Evolutionary conservation across 305 asterid species (phyloP).

Genomic region (Fraxinus albicans): DNA sequence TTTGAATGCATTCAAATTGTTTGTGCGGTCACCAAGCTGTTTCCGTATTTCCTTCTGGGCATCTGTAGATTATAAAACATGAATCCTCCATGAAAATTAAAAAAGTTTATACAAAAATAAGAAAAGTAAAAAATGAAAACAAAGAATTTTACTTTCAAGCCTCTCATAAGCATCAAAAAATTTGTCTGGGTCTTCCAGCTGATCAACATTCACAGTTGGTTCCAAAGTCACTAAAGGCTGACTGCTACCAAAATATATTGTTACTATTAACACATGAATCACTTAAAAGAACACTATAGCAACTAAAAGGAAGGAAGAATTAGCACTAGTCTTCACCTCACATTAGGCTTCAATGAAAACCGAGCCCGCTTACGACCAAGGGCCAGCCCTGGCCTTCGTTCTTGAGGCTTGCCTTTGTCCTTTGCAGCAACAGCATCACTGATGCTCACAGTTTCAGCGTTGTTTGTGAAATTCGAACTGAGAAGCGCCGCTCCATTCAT

Average conservation of each 20-base stretch:
- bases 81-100: conserved; percentile 13
- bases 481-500: conserved; percentile 56
- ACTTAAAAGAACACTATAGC: neutral
- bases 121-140: neutral
- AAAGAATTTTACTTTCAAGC: conserved; percentile 53
- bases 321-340: conserved; percentile 40
- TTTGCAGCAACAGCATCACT: conserved; percentile 39
- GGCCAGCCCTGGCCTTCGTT: conserved; percentile 73
- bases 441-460: conserved; percentile 34
- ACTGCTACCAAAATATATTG: conserved; percentile 39
- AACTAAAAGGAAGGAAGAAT: neutral
- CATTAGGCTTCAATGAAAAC: conserved; percentile 54
- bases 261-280: conserved; percentile 1
- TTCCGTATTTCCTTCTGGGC: conserved; percentile 72
- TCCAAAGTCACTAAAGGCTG: conserved; percentile 50
- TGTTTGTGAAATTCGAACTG: conserved; percentile 38
- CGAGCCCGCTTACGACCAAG: conserved; percentile 52
- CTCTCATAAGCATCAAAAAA: conserved; percentile 64
- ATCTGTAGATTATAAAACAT: conserved; percentile 38
- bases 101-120: neutral
- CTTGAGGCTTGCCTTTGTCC: conserved; percentile 55
- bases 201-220: conserved; percentile 43
- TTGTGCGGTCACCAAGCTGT: conserved; percentile 47
- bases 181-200: conserved; percentile 64
- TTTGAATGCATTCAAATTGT: conserved; percentile 33